A percentile compares a stretch with the other conserved stretches of the same genome.
phyloP scores from a whole-genome alignment of 163 green algal genomes.

The Prototheca stagnorum region DNA sequence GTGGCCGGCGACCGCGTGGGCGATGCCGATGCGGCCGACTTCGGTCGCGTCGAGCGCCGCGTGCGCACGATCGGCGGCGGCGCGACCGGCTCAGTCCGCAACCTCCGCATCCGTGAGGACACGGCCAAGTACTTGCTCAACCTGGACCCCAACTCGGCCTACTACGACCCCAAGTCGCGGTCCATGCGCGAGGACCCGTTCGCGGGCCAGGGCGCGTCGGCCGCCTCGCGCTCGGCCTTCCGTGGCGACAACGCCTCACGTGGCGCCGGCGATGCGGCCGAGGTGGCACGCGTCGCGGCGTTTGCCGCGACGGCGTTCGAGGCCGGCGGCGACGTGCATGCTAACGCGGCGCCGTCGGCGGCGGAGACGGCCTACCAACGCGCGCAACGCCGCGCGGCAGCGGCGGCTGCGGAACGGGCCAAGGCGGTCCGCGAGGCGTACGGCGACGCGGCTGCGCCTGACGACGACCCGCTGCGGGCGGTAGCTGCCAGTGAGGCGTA shows the following conservation, averaged over 20 bases:
- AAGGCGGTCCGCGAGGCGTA: slow-evolving; percentile 74
- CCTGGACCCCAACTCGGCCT: slow-evolving; percentile 79
- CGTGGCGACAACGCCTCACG: slow-evolving; percentile 77
- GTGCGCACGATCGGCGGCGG: slow-evolving; percentile 83
- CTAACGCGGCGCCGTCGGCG: slow-evolving; percentile 50
- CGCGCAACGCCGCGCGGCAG: slow-evolving; percentile 87
- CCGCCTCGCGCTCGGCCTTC: slow-evolving; percentile 88
- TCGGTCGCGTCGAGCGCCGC: slow-evolving; percentile 89
- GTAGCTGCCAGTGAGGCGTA: slow-evolving; percentile 73
- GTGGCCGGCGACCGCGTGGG: slow-evolving; percentile 36
- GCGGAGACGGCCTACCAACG: slow-evolving; percentile 74
- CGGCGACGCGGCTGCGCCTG: slow-evolving; percentile 51
- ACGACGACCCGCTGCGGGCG: slow-evolving; percentile 39
- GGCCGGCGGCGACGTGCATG: slow-evolving; percentile 69
- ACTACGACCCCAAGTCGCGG: slow-evolving; percentile 98
- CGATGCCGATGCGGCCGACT: slow-evolving; percentile 67
- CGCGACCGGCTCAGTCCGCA: slow-evolving; percentile 67
- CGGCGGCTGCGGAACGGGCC: slow-evolving; percentile 17
- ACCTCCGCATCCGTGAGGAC: slow-evolving; percentile 98
- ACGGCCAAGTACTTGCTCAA: slow-evolving; percentile 99
- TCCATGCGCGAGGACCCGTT: slow-evolving; percentile 95
- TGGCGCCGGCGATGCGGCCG: slow-evolving; percentile 48
- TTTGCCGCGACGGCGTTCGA: slow-evolving; percentile 70
- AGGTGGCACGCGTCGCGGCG: slow-evolving; percentile 67
- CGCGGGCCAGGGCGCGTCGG: slow-evolving; percentile 54